Evolutionary conservation across 768 basidiomycete species (phyloP).

Genomic region (Suillus luteus): DNA sequence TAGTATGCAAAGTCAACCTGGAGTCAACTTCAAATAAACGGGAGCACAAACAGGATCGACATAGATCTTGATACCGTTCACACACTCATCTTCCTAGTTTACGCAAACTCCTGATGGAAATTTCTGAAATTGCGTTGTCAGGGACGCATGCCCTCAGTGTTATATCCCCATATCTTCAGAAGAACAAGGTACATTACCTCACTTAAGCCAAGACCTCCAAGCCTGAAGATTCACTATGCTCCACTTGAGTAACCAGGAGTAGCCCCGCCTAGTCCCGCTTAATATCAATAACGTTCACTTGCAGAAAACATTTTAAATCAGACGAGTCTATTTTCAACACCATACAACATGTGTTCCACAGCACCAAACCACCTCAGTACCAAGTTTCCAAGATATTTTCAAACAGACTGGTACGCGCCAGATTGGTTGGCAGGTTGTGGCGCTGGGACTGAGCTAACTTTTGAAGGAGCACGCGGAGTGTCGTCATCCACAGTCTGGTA

Average conservation of each 20-base stretch:
- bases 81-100: constrained; percentile 9
- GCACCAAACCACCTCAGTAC: not conserved
- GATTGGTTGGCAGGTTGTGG: constrained; percentile 6
- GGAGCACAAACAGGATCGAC: constrained; percentile 3
- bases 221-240: not conserved
- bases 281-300: not conserved
- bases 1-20: not conserved
- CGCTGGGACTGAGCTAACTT: not conserved
- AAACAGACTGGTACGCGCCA: constrained; percentile 3
- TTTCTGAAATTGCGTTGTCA: constrained; percentile 1
- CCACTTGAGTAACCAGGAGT: not conserved
- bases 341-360: not conserved
- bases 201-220: constrained; percentile 5
- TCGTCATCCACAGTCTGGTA: constrained; percentile 68
- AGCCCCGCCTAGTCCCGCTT: not conserved
- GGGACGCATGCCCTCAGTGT: not conserved
- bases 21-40: not conserved
- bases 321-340: not conserved
- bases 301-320: not conserved
- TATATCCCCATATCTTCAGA: not conserved
- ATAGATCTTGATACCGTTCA: constrained; percentile 15
- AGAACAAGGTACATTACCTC: constrained; percentile 8
- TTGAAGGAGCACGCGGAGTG: constrained; percentile 24
- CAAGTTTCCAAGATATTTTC: not conserved
- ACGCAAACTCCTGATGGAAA: constrained; percentile 7